Evolutionary conservation across 495 filamentous ascomycete genomes (phyloP), one percentile per base, ranked within the genome.

Genomic region (Hyaloscypha bicolor): DNA sequence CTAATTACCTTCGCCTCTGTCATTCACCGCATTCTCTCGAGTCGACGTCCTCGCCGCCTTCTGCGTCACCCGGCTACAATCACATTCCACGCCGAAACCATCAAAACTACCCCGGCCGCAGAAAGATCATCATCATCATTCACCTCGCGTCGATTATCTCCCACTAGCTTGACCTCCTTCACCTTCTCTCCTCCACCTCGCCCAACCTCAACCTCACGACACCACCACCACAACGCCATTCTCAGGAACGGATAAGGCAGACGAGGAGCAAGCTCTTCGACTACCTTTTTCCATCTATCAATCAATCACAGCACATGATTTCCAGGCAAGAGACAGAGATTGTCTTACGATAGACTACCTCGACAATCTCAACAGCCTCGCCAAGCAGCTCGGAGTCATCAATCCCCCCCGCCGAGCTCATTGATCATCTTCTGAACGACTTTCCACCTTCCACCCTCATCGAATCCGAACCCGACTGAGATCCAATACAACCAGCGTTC

Each of bases 191-290:
- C n/a, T 61, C 59, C 8, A 61, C 1, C 59, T 25, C 21, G 35
- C 9, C 9, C 59, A 9, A 4, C 59, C 9, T 29, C 59, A 9
- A 29, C 37, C 21, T 35, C 56, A 19, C 56, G 31, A 16, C 19
- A 71, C 63, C 64, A 71, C 72, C 62, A 75, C 71, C 48, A 4
- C 42, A 48, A 12, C 16, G 42, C 16, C 42, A 12, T 56, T 56
- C 59, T 55, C 53, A 66, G 73, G 69, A 70, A 45, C 66, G 64
- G 68, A 69, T 66, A 77, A 75, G 79, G 77, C 77, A 77, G 76
- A 75, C 70, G 78, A 76, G 78, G 79, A 81, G 80, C 78, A 75
- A 81, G 75, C 78, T 79, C 78, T 79, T 80, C 72, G 68, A 74
- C 79, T 75, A 69, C 80, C 76, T 32, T 78, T 72, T 80, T 78